Evolutionary conservation across 2,329 filamentous ascomycete genomes (phyloP).

Genomic region (Fusarium globosum): DNA sequence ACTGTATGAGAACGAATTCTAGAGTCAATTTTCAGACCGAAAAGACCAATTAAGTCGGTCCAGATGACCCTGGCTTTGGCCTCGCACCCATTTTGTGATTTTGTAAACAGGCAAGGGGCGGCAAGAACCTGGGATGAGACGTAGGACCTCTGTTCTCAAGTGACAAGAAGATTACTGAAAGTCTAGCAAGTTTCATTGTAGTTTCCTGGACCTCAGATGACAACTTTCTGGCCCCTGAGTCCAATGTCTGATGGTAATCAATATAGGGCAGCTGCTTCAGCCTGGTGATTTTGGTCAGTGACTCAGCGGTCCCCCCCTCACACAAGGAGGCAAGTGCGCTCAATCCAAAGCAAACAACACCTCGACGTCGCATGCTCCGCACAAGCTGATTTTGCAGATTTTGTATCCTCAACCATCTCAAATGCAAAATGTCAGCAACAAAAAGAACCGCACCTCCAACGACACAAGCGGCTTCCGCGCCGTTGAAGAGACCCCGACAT

Average conservation of each 20-base stretch:
- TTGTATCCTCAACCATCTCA: background rate
- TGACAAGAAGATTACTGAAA: no score
- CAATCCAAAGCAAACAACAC: background rate
- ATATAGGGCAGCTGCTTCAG: background rate
- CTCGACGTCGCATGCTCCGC: background rate
- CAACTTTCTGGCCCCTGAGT: no score
- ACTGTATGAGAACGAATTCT: accelerated
- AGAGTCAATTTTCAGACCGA: background rate
- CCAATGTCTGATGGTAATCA: background rate
- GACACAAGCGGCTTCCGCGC: background rate
- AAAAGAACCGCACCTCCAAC: background rate
- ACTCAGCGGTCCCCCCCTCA: background rate
- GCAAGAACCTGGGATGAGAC: no score
- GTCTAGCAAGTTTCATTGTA: background rate
- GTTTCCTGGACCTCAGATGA: no score
- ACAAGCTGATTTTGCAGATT: background rate
- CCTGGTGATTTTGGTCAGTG: background rate
- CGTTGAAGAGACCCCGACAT: background rate
- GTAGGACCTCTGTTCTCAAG: background rate
- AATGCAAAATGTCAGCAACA: background rate
- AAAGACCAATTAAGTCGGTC: accelerated
- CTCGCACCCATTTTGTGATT: background rate
- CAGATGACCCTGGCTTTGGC: no score
- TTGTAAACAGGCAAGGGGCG: background rate
- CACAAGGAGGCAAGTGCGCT: background rate